phyloP scores from a whole-genome alignment of 179 eudicot species.

The Amaranthus tricolor region DNA sequence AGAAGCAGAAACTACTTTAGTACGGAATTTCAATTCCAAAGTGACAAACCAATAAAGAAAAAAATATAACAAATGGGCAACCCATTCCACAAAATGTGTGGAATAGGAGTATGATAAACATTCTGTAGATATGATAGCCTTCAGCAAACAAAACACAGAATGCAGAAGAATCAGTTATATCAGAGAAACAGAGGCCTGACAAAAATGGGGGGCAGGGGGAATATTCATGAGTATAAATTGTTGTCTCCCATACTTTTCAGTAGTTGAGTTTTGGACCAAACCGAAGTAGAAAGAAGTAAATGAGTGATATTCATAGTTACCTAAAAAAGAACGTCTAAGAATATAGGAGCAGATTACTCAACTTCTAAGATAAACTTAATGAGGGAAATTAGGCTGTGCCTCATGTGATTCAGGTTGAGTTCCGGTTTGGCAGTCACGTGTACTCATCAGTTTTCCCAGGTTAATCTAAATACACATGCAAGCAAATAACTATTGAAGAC shows the following conservation, averaged over 20 bases:
- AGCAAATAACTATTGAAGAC: neutral
- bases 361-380: neutral
- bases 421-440: too few relatives aligned
- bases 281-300: neutral
- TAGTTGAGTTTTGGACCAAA: neutral
- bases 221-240: neutral
- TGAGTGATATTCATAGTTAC: neutral
- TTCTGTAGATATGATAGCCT: too few relatives aligned
- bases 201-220: neutral
- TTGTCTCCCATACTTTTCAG: neutral
- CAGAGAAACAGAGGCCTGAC: neutral
- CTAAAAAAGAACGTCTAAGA: neutral
- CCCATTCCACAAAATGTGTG: neutral
- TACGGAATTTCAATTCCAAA: neutral
- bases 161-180: too few relatives aligned
- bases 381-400: neutral
- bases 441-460: too few relatives aligned
- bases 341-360: neutral
- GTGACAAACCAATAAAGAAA: neutral
- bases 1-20: constrained; percentile 8
- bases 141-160: neutral
- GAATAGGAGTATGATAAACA: neutral
- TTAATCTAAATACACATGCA: neutral
- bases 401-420: too few relatives aligned
- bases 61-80: neutral